phyloP scores from a whole-genome alignment of 2,329 filamentous ascomycete species.

The Hypoxylon sp. region DNA sequence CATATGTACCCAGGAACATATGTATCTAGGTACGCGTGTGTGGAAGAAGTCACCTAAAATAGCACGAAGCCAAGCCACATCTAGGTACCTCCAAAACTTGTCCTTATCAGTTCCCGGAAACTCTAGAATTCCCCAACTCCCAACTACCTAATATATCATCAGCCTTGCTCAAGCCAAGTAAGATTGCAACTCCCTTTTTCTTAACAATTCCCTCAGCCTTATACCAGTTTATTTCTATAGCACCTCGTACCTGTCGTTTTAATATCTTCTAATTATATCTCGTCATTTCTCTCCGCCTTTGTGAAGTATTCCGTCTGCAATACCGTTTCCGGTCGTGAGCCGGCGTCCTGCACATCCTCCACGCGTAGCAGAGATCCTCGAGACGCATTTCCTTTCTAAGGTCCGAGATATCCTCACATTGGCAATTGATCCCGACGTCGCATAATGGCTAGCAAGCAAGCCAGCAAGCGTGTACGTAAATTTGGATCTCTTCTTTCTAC shows the following conservation, averaged over 20 bases:
- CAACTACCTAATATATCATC: slow-evolving; percentile 23
- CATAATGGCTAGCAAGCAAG: slow-evolving; percentile 77
- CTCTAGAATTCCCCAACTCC: slow-evolving; percentile 3
- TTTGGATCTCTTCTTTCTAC: background rate
- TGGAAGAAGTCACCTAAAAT: slow-evolving; percentile 12
- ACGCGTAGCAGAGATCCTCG: slow-evolving; percentile 12
- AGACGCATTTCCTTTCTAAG: slow-evolving; percentile 38
- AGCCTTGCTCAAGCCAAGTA: slow-evolving; percentile 27
- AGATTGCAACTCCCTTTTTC: slow-evolving; percentile 20
- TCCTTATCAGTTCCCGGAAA: slow-evolving; percentile 12
- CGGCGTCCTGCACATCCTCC: slow-evolving; percentile 5
- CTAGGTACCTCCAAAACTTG: slow-evolving; percentile 7
- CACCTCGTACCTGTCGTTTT: slow-evolving; percentile 6
- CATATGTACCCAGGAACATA: no score
- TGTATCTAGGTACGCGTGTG: no score
- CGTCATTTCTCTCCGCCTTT: slow-evolving; percentile 8
- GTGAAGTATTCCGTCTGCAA: slow-evolving; percentile 1
- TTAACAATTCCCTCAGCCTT: background rate
- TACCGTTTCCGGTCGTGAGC: slow-evolving; percentile 1
- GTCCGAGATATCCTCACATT: slow-evolving; percentile 10
- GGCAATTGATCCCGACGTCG: slow-evolving; percentile 8
- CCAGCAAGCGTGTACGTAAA: slow-evolving; percentile 73
- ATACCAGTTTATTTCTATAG: slow-evolving; percentile 11
- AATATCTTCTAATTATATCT: slow-evolving; percentile 18
- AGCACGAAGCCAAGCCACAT: background rate